These are phyloP conservation scores for Trichoderma breve DNA, from an alignment of 2,329 filamentous ascomycete species.

Conservation along the genomic window DNA sequence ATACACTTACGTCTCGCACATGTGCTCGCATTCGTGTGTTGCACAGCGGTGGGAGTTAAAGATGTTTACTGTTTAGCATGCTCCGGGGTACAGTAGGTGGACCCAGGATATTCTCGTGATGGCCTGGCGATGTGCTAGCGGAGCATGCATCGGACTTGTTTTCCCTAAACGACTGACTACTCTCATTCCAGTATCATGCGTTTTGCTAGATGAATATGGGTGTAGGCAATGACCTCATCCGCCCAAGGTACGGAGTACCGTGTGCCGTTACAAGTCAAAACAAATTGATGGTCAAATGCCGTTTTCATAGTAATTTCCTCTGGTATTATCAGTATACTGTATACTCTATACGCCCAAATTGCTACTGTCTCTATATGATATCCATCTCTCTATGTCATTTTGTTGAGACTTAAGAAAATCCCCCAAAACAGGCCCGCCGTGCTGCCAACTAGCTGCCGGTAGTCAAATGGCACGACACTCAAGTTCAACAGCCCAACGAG, in stretches of 20 bases:
- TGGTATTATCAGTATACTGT: not conserved
- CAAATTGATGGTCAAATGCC: not conserved
- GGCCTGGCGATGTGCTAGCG: not conserved
- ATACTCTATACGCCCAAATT: not conserved
- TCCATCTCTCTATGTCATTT: conserved; percentile 3
- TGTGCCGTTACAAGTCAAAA: not conserved
- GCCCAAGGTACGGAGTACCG: not conserved
- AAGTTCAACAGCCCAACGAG: conserved; percentile 13
- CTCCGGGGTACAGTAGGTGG: not conserved
- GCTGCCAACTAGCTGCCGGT: conserved; percentile 15
- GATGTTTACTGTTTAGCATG: not conserved
- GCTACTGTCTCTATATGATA: not conserved
- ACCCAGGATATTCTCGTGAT: not conserved
- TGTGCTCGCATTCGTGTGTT: not conserved
- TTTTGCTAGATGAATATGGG: not conserved
- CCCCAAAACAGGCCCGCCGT: conserved; percentile 11
- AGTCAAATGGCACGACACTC: conserved; percentile 18
- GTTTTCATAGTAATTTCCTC: not conserved
- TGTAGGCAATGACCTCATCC: not conserved
- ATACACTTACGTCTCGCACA: not conserved
- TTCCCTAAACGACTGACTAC: not conserved
- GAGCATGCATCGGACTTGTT: conserved; percentile 3
- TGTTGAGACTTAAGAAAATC: conserved; percentile 7
- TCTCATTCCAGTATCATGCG: not conserved
- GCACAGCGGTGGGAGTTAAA: not conserved